Conservation (phyloP, 1,284 basidiomycete species). For the Meira miltonrushii region DNA sequence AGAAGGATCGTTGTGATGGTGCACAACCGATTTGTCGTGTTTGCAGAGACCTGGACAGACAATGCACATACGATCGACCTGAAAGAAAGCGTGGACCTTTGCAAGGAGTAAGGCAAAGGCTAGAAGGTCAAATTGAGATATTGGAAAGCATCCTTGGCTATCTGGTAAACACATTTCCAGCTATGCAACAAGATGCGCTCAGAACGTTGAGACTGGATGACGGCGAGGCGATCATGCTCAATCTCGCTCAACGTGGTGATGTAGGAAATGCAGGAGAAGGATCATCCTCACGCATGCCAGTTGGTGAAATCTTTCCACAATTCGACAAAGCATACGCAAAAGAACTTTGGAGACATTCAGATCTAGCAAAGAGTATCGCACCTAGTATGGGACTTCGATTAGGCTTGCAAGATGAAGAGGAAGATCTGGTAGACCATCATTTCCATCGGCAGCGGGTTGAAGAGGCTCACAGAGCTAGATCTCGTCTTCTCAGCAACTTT, state of each 20-base stretch:
- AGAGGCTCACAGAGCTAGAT: slow-evolving; percentile 5
- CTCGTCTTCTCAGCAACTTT: background rate
- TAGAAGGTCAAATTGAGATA: slow-evolving; percentile 15
- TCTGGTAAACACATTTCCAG: slow-evolving; percentile 7
- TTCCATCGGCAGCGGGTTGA: background rate
- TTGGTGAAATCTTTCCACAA: background rate
- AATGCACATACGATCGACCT: slow-evolving; percentile 16
- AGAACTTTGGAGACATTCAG: slow-evolving; percentile 5
- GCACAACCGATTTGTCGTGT: slow-evolving; percentile 12
- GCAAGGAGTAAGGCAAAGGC: slow-evolving; percentile 15
- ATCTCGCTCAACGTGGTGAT: background rate
- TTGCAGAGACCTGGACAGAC: slow-evolving; percentile 7
- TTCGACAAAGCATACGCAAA: background rate
- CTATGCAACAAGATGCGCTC: background rate
- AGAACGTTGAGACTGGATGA: slow-evolving; percentile 3
- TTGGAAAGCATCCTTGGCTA: slow-evolving; percentile 13
- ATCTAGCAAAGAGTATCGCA: slow-evolving; percentile 3
- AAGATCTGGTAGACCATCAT: background rate
- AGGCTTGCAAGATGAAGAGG: slow-evolving; percentile 5
- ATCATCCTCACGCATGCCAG: background rate
- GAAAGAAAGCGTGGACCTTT: slow-evolving; percentile 16
- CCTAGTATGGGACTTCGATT: slow-evolving; percentile 2
- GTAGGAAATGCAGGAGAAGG: background rate
- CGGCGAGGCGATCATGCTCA: background rate
- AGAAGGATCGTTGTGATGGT: slow-evolving; percentile 19